Percentiles rank a stretch among this genome's conserved stretches.
phyloP scores from a whole-genome alignment of 2,329 filamentous ascomycete genomes.

The Pseudogymnoascus sp. region DNA sequence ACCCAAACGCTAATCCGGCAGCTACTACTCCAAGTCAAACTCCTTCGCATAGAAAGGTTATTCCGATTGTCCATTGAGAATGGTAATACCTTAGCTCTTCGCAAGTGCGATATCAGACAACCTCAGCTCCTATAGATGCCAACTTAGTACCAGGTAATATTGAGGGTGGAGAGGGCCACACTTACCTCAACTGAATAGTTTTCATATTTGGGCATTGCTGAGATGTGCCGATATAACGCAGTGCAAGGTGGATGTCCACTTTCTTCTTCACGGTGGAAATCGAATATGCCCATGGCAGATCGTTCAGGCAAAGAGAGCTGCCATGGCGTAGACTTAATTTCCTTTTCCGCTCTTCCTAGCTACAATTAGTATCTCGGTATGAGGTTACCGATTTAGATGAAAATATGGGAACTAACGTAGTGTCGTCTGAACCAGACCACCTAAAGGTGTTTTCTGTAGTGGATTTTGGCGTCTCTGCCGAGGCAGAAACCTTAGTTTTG shows the following conservation, averaged over 20 bases:
- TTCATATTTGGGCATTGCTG: not conserved
- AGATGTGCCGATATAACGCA: not conserved
- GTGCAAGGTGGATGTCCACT: not conserved
- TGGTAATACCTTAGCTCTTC: not conserved
- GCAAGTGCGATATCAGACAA: not conserved
- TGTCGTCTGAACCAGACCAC: not conserved
- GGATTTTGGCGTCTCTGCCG: not conserved
- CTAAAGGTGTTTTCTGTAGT: not conserved
- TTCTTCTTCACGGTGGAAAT: too few species aligned
- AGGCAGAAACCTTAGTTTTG: too few species aligned
- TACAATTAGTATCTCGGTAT: not conserved
- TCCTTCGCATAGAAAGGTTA: not conserved
- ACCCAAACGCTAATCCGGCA: not conserved
- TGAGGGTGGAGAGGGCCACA: not conserved
- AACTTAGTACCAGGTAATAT: not conserved
- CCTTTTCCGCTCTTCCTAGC: not conserved
- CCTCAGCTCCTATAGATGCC: not conserved
- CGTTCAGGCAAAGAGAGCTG: not conserved
- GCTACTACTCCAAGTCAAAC: not conserved
- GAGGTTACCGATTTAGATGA: not conserved
- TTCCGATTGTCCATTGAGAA: not conserved
- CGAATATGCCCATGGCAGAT: not conserved
- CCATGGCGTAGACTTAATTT: not conserved
- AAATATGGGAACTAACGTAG: not conserved
- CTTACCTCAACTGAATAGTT: not conserved